Base-by-base conservation (phyloP, 2,329 filamentous ascomycete genomes). In the Colletotrichum phormii region DNA sequence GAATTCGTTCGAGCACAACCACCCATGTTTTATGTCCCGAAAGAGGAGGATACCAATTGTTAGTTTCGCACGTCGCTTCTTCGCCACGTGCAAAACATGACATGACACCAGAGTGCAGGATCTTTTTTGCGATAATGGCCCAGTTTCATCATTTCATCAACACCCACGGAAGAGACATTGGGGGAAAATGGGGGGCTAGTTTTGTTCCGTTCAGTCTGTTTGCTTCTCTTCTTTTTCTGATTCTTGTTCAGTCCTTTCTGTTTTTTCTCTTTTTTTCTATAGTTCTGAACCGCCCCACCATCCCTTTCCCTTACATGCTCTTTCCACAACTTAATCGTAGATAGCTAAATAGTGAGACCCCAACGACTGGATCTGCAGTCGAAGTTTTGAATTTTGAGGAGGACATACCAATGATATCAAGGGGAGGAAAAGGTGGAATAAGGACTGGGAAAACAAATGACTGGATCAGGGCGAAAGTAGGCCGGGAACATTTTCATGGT, bases 391-490 rank as follows among this genome's bases (percentile, higher is more conserved):
- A 22, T 67, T 62, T 51, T 64, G 68, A 67, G 67, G 67, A 73
- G 67, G 71, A 73, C 67, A 73, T 71, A 71, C 71, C 70, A 72
- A 70, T 72, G 70, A 72, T 72, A 72, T 72, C 70, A 70, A 72
- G 70, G 66, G 70, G 70, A 72, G 70, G 54, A 72, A 72, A 72
- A 72, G 70, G 70, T 64, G 70, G 69, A 67, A 62, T 11, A 42
- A 18, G 42, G 42, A 51, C 9, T 51, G 6, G 42, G 42, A 33
- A 9, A 49, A 62, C 15, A 6, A 5, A 26, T 9, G 18, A 29
- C 7, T 22, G 22, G 22, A 26, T 18, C 11, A 15, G n/a, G n/a
- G 29, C 18, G 49, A 6, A 53, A 29, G 42, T 18, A 15, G 22
- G 24, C 51, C 33, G 7, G 51, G 33, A 12, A 33, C 26, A 24